Percentiles rank a stretch among this genome's conserved stretches.
Evolutionary conservation across 805 yeast genomes (phyloP).

Genomic region (Lipomyces spencermartinsiae): DNA sequence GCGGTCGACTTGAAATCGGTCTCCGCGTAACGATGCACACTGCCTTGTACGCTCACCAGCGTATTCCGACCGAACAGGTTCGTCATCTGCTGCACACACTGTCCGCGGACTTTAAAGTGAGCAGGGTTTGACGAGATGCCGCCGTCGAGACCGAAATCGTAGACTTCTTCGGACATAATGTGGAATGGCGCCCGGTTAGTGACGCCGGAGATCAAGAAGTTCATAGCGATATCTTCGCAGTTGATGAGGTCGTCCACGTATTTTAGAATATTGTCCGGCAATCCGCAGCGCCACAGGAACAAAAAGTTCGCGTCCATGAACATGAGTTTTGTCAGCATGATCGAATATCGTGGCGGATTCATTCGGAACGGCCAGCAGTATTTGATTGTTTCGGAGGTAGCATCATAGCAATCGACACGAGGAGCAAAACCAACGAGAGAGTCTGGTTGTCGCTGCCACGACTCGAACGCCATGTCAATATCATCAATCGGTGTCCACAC

Average conservation of each 20-base stretch:
- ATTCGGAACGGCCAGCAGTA: slow-evolving; percentile 35
- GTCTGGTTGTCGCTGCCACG: slow-evolving; percentile 37
- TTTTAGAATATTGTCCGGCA: slow-evolving; percentile 35
- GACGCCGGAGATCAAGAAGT: slow-evolving; percentile 35
- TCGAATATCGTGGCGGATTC: slow-evolving; percentile 34
- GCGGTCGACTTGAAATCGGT: slow-evolving; percentile 37
- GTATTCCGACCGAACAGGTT: slow-evolving; percentile 33
- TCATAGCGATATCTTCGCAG: slow-evolving; percentile 38
- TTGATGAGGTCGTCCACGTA: slow-evolving; percentile 37
- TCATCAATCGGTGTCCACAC: slow-evolving; percentile 38
- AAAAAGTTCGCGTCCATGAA: slow-evolving; percentile 38
- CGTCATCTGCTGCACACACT: slow-evolving; percentile 30
- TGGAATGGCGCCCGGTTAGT: slow-evolving; percentile 32
- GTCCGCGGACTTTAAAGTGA: slow-evolving; percentile 31
- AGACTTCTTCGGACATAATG: slow-evolving; percentile 32
- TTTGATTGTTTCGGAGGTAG: slow-evolving; percentile 19
- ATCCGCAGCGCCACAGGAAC: slow-evolving; percentile 37
- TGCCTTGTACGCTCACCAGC: slow-evolving; percentile 23
- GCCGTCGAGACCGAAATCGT: slow-evolving; percentile 37
- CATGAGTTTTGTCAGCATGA: slow-evolving; percentile 37
- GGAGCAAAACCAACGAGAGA: slow-evolving; percentile 38
- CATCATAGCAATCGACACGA: slow-evolving; percentile 34
- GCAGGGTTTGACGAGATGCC: slow-evolving; percentile 35
- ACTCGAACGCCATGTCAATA: slow-evolving; percentile 35
- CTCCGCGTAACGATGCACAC: slow-evolving; percentile 21